These are phyloP conservation scores for Potentilla sterilis DNA, from an alignment of 306 rosid species.

Conservation along the genomic window DNA sequence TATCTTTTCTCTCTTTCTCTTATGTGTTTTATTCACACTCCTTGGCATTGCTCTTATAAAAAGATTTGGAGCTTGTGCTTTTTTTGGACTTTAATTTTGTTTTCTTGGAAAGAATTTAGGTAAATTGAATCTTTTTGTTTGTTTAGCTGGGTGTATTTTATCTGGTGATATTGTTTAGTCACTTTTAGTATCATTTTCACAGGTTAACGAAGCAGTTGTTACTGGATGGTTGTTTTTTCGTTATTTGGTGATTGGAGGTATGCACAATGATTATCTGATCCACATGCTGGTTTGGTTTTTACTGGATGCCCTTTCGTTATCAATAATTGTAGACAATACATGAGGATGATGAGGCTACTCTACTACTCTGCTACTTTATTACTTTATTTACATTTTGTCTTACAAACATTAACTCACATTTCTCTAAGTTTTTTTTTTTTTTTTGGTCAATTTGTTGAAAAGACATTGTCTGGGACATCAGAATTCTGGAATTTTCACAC, in stretches of 20 bases:
- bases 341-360: background rate
- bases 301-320: background rate
- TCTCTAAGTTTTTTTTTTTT: background rate
- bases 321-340: background rate
- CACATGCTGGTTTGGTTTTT: slow-evolving; percentile 7
- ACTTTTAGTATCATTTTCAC: slow-evolving; percentile 25
- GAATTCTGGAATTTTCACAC: background rate
- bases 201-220: slow-evolving; percentile 97
- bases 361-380: background rate
- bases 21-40: background rate
- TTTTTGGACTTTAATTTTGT: background rate
- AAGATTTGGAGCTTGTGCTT: background rate
- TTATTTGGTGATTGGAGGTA: slow-evolving; percentile 99
- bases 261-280: slow-evolving; percentile 10
- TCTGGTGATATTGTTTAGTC: background rate
- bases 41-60: background rate
- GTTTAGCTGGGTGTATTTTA: background rate
- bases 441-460: background rate
- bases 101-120: background rate
- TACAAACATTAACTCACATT: background rate
- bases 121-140: background rate
- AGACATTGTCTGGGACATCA: background rate
- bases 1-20: background rate
- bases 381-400: background rate
- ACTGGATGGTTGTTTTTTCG: slow-evolving; percentile 98